phyloP scores from a whole-genome alignment of 1,284 basidiomycete species.

The Microbotryomycetes sp. region DNA sequence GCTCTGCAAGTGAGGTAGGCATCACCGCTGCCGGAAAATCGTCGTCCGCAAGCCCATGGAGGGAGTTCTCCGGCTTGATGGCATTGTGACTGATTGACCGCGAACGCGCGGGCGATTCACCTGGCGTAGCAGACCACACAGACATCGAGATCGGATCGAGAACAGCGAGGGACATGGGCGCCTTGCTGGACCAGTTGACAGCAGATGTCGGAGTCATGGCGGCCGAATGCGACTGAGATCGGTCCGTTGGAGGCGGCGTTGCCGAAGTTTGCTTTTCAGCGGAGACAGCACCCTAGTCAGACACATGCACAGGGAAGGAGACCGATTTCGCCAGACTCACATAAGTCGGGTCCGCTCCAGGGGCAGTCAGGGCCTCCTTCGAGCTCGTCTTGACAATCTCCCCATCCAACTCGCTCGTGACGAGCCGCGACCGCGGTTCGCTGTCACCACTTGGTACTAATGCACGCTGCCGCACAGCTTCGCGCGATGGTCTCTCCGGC shows the following conservation, averaged over 20 bases:
- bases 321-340: not conserved
- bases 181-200: constrained; percentile 16
- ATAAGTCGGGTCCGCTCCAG: constrained; percentile 9
- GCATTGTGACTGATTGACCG: constrained; percentile 15
- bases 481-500: constrained; percentile 13
- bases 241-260: not conserved
- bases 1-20: constrained; percentile 28
- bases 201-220: constrained; percentile 1
- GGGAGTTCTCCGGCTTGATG: constrained; percentile 23
- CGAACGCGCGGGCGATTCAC: constrained; percentile 11
- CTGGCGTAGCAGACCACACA: constrained; percentile 23
- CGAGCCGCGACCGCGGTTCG: constrained; percentile 33
- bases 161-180: constrained; percentile 16
- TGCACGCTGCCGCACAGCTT: no score
- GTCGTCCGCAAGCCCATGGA: constrained; percentile 27
- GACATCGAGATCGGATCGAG: constrained; percentile 25
- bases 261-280: constrained; percentile 6
- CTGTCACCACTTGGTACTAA: not conserved
- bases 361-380: constrained; percentile 19
- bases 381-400: constrained; percentile 44
- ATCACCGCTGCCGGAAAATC: constrained; percentile 21
- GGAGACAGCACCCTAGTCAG: constrained; percentile 1
- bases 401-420: constrained; percentile 56
- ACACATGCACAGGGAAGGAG: no score
- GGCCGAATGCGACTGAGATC: not conserved